Base-by-base conservation (phyloP, 257 asterid genomes). In the Fraxinus excelsior region DNA sequence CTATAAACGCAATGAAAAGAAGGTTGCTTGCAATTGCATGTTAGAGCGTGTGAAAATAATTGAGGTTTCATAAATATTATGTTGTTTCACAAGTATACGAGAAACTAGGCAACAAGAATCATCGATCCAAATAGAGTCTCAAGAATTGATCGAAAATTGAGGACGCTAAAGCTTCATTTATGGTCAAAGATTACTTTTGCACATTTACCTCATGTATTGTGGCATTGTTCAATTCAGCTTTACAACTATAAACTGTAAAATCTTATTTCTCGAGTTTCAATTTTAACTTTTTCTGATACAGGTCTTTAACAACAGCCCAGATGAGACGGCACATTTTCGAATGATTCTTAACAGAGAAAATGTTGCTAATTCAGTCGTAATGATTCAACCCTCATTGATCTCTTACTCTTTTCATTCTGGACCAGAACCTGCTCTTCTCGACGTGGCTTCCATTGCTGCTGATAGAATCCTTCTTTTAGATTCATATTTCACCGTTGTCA, bases 221-320 rank as follows among this genome's bases (percentile, higher is more conserved):
- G 51, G 23, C 51, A 10, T 66, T 31, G 65, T 67, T 70, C 44
- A 46, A 23, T 74, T 62, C 68, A 11, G 60, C 70, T 66, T 67
- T 49, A 62, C 42, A 16, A 38, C 71, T 75, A 58, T 58, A 58
- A 58, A 49, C 19, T n/a, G 76, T 65, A 21, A 26, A 60, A 67
- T 46, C 68, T 68, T 80, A 72, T 71, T 79, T 21, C 58, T 79
- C 38, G 70, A 72, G 72, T 76, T 77, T 77, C 77, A 73, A 74
- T 72, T 72, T 82, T 70, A 74, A 76, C 73, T 80, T 74, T 28
- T 67, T 79, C 72, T 34, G 69, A 37, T 79, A 73, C 92, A 91
- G 99, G 98, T 93, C 77, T 96, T 96, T 80, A 94, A 94, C 81
- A 96, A 93, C 87, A 96, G 99, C 84, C 99, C 99, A 16, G 99